Percentiles rank a stretch among this genome's conserved stretches.
phyloP scores from a whole-genome alignment of 176 grass and related monocot species.

The Elaeis guineensis region DNA sequence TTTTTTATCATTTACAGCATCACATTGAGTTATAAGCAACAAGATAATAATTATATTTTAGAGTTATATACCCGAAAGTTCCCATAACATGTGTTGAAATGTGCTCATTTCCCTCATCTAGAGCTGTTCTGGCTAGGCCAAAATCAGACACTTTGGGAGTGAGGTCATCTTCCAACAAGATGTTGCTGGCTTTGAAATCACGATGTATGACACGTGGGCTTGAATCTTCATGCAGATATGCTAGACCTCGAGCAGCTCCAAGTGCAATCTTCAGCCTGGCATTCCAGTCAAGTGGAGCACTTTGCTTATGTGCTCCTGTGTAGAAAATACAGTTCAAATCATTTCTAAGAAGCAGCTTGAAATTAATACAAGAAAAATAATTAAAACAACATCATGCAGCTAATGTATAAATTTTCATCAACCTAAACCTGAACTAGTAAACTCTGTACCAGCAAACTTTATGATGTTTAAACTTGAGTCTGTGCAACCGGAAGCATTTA shows the following conservation, averaged over 20 bases:
- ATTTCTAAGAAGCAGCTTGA: too few relatives aligned
- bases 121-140: conserved; percentile 70
- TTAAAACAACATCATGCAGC: too few relatives aligned
- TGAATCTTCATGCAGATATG: conserved; percentile 98
- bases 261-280: conserved; percentile 86
- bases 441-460: too few relatives aligned
- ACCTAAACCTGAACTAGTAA: too few relatives aligned
- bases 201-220: conserved; percentile 97
- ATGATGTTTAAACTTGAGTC: too few relatives aligned
- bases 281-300: conserved; percentile 62
- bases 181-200: conserved; percentile 98
- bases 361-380: too few relatives aligned
- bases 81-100: conserved; percentile 98
- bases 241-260: conserved; percentile 77
- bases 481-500: too few relatives aligned
- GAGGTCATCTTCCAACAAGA: conserved; percentile 85
- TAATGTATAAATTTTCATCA: too few relatives aligned
- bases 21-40: conserved; percentile 8
- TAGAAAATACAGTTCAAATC: conserved; percentile 4
- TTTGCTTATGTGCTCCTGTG: conserved; percentile 61
- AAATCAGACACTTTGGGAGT: conserved; percentile 95
- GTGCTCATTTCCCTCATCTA: conserved; percentile 72
- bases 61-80: conserved; percentile 79
- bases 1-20: conserved; percentile 14
- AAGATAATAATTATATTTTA: conserved; percentile 13